A percentile compares a stretch with the other conserved stretches of the same genome.
Conservation (phyloP, 129 eudicot genomes). For the Saussurea involucrata region DNA sequence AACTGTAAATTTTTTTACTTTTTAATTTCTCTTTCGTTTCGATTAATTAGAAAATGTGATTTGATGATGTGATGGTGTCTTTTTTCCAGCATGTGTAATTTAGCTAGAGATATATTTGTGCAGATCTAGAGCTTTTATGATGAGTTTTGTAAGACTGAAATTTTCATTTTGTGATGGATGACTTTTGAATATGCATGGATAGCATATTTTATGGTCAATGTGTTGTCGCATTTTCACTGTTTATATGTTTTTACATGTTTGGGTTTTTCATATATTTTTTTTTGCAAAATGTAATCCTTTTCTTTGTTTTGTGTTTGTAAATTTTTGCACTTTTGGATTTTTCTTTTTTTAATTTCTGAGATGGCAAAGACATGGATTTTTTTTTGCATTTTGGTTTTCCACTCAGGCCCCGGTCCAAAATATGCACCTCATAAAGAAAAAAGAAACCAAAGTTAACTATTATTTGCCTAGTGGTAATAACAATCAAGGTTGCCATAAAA, state of each 20-base stretch:
- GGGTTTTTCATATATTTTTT: not conserved
- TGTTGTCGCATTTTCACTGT: not conserved
- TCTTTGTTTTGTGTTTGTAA: not conserved
- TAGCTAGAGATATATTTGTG: not conserved
- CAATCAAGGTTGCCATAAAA: too few relatives aligned
- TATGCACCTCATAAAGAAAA: too few relatives aligned
- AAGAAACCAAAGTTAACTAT: too few relatives aligned
- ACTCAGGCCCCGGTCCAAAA: too few relatives aligned
- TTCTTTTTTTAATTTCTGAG: too few relatives aligned
- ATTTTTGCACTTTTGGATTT: not conserved
- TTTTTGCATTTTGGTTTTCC: slow-evolving; percentile 3
- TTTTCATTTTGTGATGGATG: not conserved
- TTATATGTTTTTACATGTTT: not conserved
- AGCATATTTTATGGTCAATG: not conserved
- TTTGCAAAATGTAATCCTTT: too few relatives aligned
- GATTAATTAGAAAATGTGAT: not conserved
- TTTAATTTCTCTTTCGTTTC: not conserved
- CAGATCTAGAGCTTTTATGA: not conserved
- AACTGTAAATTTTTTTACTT: too few relatives aligned
- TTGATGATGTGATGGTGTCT: not conserved
- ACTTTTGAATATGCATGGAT: not conserved
- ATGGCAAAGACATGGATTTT: not conserved
- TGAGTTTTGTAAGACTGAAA: not conserved
- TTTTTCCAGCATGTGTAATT: not conserved
- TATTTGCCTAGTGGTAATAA: too few relatives aligned